A percentile compares a stretch with the other conserved stretches of the same genome.
These are phyloP conservation scores for Populus deltoides DNA, from an alignment of 345 rosid species.

Conservation along the genomic window DNA sequence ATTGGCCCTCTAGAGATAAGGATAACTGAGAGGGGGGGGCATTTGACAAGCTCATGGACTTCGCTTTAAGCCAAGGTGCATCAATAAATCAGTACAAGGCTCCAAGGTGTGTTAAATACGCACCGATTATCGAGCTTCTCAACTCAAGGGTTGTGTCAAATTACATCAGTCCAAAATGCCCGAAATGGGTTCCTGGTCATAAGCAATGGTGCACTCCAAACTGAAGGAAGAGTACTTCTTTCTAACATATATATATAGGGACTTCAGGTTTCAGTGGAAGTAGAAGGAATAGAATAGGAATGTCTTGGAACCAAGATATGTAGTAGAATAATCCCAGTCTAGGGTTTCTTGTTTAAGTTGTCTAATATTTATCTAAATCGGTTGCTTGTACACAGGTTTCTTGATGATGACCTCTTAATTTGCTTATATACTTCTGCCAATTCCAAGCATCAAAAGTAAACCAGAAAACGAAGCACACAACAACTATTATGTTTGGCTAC, in stretches of 20 bases:
- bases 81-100: constrained; percentile 24
- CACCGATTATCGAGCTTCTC: constrained; percentile 18
- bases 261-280: neutral
- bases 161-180: constrained; percentile 16
- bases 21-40: constrained; percentile 14
- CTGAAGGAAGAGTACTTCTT: neutral
- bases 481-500: neutral
- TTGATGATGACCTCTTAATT: neutral
- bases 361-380: neutral
- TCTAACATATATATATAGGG: neutral
- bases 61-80: constrained; percentile 17
- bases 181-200: constrained; percentile 21
- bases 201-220: constrained; percentile 6
- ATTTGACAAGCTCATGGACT: constrained; percentile 22
- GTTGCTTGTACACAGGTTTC: neutral
- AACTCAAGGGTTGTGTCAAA: constrained; percentile 11
- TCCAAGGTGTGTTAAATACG: constrained; percentile 23
- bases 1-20: constrained; percentile 20
- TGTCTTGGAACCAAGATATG: neutral
- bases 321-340: neutral
- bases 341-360: neutral
- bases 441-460: neutral
- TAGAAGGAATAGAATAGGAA: neutral
- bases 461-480: neutral
- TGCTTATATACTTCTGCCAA: neutral